Base-by-base conservation (phyloP, 176 grass and related monocot species). In the Musa itinerans region DNA sequence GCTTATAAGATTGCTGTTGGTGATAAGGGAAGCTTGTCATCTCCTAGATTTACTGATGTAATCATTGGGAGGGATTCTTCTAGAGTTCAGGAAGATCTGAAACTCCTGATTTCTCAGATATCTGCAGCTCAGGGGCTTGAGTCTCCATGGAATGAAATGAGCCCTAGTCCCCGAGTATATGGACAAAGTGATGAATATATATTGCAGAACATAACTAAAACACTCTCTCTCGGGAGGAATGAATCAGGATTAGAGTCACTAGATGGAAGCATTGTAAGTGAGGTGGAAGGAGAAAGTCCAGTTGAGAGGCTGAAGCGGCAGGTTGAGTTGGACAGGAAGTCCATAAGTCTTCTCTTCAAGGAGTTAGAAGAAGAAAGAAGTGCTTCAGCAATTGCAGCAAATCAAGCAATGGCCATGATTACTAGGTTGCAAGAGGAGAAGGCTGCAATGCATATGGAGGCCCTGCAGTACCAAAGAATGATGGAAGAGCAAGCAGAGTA, bases 341-440 rank as follows among this genome's bases (percentile, higher is more conserved):
- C 90, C 11, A 93, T 97, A 81, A 83, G 49, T 50, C 76, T 86
- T 56, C 79, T 97, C 59, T 93, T 83, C 76, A 93, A 87, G 75
- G 93, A 97, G 63, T 83, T 97, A 69, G 93, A 97, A 64, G 93
- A 93, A 84, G 90, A 93, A 82, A 83, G 93, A 55, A 90, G 77
- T 57, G 87, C 93, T 13, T 81, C 90, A 24, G 83, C 93, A 25
- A 81, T 97, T 59, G 90, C 90, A 1, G 84, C 90, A n/a, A 93
- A 81, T 76, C 89, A 97, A 78, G 83, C 93, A 1, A 97, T 97
- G 93, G 86, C 88, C 53, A 97, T 97, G 93, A 97, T 97, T 63
- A 93, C 87, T 17, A 90, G 86, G 78, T 79, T 97, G 64, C 90
- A 97, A 80, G 93, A 92, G 81, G 93, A 97, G 81, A 97, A 97